Evolutionary conservation across 306 rosid species (phyloP).

Genomic region (Cicer arietinum): DNA sequence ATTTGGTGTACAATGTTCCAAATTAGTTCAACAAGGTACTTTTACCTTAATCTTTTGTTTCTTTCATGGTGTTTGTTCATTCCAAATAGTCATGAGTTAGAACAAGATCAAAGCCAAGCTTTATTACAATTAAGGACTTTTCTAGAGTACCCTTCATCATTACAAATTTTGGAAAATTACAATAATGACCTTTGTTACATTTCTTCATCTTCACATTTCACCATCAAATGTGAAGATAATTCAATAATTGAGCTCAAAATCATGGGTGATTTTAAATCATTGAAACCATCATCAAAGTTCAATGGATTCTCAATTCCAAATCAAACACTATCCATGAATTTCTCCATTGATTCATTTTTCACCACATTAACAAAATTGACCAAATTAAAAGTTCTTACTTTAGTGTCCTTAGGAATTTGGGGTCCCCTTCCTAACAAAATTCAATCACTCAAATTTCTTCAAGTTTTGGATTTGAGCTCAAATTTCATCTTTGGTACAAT

Average conservation of each 20-base stretch:
- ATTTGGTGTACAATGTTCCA: constrained; percentile 32
- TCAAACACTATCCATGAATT: constrained; percentile 68
- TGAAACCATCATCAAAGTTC: constrained; percentile 49
- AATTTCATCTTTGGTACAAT: constrained; percentile 77
- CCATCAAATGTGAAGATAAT: constrained; percentile 67
- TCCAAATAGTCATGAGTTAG: constrained; percentile 57
- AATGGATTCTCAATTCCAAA: constrained; percentile 75
- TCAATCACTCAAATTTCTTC: constrained; percentile 68
- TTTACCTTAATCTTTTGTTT: constrained; percentile 45
- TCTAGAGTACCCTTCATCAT: constrained; percentile 71
- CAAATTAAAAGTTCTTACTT: constrained; percentile 72
- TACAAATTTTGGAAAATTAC: constrained; percentile 62
- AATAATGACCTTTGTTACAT: constrained; percentile 60
- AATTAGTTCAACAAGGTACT: constrained; percentile 54
- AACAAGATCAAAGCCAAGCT: constrained; percentile 64
- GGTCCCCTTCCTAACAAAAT: constrained; percentile 82
- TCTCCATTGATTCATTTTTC: constrained; percentile 74
- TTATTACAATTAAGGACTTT: constrained; percentile 67
- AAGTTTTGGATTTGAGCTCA: constrained; percentile 79
- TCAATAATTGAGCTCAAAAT: constrained; percentile 76
- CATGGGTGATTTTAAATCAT: constrained; percentile 60
- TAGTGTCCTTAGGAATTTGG: constrained; percentile 86
- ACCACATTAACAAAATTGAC: constrained; percentile 74
- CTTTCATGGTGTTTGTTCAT: constrained; percentile 59
- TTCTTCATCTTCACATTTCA: constrained; percentile 57